A percentile compares a stretch with the other conserved stretches of the same genome.
Conservation (phyloP, 768 basidiomycete species). For the Calvatia gigantea region DNA sequence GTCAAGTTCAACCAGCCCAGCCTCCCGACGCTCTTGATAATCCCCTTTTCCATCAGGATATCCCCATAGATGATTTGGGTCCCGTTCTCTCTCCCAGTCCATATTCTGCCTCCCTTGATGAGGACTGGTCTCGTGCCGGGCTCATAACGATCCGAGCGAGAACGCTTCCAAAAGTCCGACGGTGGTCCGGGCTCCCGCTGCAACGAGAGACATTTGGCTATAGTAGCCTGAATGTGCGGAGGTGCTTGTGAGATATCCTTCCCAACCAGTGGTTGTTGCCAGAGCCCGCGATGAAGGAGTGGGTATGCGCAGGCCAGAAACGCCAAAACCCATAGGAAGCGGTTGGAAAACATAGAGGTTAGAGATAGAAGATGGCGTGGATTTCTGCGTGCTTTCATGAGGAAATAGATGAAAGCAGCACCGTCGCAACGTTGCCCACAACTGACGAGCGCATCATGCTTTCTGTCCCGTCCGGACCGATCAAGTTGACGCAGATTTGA, state of each 20-base stretch:
- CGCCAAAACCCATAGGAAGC: neutral
- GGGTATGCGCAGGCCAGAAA: conserved; percentile 1
- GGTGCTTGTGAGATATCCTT: conserved; percentile 11
- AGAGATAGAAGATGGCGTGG: neutral
- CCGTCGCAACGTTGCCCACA: conserved; percentile 10
- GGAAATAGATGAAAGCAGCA: conserved; percentile 6
- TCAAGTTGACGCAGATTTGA: conserved; percentile 8
- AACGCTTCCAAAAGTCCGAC: conserved; percentile 42
- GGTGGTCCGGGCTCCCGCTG: conserved; percentile 39
- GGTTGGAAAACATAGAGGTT: conserved; percentile 7
- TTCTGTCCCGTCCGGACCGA: neutral
- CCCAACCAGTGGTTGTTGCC: neutral
- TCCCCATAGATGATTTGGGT: conserved; percentile 62
- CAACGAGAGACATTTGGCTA: conserved; percentile 43
- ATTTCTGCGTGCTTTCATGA: neutral
- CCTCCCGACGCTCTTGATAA: conserved; percentile 59
- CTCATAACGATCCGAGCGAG: conserved; percentile 62
- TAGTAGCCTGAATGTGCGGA: conserved; percentile 23
- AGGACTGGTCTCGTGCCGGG: conserved; percentile 60
- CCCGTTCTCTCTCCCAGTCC: conserved; percentile 76
- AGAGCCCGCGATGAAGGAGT: neutral
- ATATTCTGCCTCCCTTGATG: conserved; percentile 75
- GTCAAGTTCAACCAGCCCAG: conserved; percentile 25
- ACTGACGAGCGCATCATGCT: neutral
- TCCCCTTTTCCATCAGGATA: conserved; percentile 64